Conservation (phyloP, 805 yeast species). For the Wickerhamomyces rabaulensis region DNA sequence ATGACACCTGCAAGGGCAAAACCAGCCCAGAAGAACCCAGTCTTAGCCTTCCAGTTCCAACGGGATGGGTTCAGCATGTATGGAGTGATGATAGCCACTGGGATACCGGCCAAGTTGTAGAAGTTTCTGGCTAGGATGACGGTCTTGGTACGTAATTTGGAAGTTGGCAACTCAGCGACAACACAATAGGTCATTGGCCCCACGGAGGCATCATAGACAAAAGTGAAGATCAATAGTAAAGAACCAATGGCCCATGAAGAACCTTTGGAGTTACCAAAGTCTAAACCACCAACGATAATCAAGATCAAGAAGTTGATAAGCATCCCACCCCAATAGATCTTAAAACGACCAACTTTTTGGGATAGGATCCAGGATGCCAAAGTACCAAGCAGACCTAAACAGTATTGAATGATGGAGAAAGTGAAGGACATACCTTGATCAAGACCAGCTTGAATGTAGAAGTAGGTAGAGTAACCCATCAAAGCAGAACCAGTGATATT, state of each 20-base stretch:
- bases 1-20: slow-evolving; percentile 25
- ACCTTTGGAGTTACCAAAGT: slow-evolving; percentile 8
- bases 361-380: slow-evolving; percentile 28
- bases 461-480: slow-evolving; percentile 43
- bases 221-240: slow-evolving; percentile 24
- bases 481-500: slow-evolving; percentile 42
- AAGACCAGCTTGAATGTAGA: slow-evolving; percentile 45
- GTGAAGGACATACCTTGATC: slow-evolving; percentile 35
- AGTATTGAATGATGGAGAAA: slow-evolving; percentile 32
- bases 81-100: slow-evolving; percentile 35
- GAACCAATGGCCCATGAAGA: slow-evolving; percentile 27
- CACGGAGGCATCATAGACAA: slow-evolving; percentile 31
- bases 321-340: slow-evolving; percentile 24
- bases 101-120: slow-evolving; percentile 29
- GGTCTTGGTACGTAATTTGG: slow-evolving; percentile 35
- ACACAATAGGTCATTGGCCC: slow-evolving; percentile 37
- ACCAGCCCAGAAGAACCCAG: slow-evolving; percentile 42
- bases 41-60: slow-evolving; percentile 39
- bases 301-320: slow-evolving; percentile 12
- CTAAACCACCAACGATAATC: slow-evolving; percentile 24
- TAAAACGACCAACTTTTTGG: slow-evolving; percentile 27
- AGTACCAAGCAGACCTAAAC: slow-evolving; percentile 29
- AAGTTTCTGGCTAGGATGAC: slow-evolving; percentile 29
- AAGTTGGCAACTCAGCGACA: slow-evolving; percentile 36
- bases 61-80: slow-evolving; percentile 41